Conservation (phyloP, 768 basidiomycete species). For the Tulasnella sp. region DNA sequence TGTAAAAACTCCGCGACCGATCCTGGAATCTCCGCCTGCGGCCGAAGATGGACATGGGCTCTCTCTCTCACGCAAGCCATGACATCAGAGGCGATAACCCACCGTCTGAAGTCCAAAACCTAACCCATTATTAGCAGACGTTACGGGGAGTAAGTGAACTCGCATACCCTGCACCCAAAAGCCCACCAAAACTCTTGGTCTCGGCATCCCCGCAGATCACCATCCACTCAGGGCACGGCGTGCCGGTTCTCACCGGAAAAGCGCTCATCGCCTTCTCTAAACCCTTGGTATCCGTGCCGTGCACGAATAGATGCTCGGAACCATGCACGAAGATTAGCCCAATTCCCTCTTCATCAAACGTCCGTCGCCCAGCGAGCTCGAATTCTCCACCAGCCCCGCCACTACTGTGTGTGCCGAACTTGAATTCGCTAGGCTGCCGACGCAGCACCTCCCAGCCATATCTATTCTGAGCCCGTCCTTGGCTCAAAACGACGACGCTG, state of each 20-base stretch:
- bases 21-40: not conserved
- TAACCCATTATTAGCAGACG: conserved; percentile 12
- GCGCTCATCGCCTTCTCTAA: conserved; percentile 24
- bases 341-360: not conserved
- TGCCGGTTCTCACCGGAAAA: conserved; percentile 28
- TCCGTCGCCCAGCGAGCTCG: conserved; percentile 5
- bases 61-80: conserved; percentile 10
- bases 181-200: conserved; percentile 14
- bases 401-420: not conserved
- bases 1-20: not conserved
- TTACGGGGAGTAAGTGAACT: not conserved
- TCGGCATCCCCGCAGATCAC: conserved; percentile 21
- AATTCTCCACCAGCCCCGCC: not conserved
- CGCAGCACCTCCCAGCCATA: conserved; percentile 15
- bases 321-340: conserved; percentile 28
- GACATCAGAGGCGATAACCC: conserved; percentile 23
- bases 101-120: conserved; percentile 25
- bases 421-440: conserved; percentile 7
- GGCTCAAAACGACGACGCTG: conserved; percentile 28
- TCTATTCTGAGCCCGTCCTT: not conserved
- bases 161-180: conserved; percentile 29
- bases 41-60: not conserved
- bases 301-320: conserved; percentile 18
- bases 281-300: conserved; percentile 20
- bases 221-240: conserved; percentile 29